Evolutionary conservation across 169 alveolate species (phyloP).

Genomic region (Eimeria falciformis): DNA sequence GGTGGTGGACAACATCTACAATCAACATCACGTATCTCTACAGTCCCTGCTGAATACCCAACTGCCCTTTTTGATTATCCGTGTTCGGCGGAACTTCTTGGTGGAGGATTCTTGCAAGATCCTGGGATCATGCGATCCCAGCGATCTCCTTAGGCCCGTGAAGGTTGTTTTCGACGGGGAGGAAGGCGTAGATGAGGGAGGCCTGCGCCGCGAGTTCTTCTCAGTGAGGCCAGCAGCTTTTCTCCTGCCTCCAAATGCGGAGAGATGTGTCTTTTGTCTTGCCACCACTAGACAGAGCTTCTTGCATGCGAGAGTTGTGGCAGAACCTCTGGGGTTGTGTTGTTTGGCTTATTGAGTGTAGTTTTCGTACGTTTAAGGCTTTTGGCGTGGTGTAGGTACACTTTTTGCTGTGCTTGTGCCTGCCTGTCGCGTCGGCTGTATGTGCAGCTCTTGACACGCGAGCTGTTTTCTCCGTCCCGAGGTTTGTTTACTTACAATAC

Average conservation of each 20-base stretch:
- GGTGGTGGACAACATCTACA: constrained; percentile 28
- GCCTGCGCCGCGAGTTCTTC: constrained; percentile 92
- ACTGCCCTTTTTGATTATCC: constrained; percentile 35
- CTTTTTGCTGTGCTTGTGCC: neutral
- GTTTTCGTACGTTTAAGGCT: neutral
- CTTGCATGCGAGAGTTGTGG: no score
- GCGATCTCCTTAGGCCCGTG: constrained; percentile 52
- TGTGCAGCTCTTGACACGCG: constrained; percentile 43
- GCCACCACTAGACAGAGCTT: no score
- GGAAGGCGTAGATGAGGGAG: constrained; percentile 96
- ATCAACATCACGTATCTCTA: constrained; percentile 24
- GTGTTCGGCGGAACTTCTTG: constrained; percentile 33
- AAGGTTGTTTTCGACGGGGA: constrained; percentile 87
- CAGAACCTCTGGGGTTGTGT: no score
- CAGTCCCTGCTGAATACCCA: constrained; percentile 43
- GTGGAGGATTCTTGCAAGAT: neutral
- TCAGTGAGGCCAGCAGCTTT: constrained; percentile 77
- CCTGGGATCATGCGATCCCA: constrained; percentile 7
- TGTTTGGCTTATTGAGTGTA: no score
- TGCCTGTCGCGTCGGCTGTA: neutral
- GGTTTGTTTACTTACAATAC: constrained; percentile 25
- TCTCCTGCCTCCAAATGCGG: neutral
- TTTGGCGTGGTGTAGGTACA: neutral
- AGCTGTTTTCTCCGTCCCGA: constrained; percentile 22
- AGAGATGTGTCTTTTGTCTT: no score